Evolutionary conservation across 495 filamentous ascomycete species (phyloP), one percentile per base, ranked within the genome.

Genomic region (Aspergillus indologenus): DNA sequence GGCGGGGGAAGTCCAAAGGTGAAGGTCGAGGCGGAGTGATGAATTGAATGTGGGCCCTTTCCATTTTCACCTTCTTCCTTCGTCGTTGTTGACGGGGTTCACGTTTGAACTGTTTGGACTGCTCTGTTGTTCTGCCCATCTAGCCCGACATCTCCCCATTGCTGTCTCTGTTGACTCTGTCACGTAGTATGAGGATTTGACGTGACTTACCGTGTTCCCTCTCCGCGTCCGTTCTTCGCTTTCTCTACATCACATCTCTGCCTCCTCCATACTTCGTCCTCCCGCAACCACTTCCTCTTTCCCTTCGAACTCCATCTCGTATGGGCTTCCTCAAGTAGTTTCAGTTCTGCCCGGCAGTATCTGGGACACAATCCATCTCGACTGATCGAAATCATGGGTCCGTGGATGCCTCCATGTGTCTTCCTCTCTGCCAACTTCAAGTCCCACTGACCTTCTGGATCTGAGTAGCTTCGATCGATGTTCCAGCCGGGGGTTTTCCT

Each of bases 1-100:
- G 75, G 60, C 70, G 69, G 67, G 40, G 45, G 69, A 67, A 60
- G 71, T 23, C 24, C 24, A 57, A 77, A 66, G 61, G 56, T 72
- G 29, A 74, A 74, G 57, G 63, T 72, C 46, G 72, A 75, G 58
- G 43, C 31, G 22, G 61, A 64, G 44, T 58, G 53, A 43, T 45
- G 43, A 17, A 48, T 19, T 21, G 23, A 40, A 31, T 31, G 3
- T 14, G 34, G 29, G 26, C 26, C 26, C 26, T 29, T 29, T 29
- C 9, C 26, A 3, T 29, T 9, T 9, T 29, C 26, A 9, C 9
- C 26, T 29, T n/a, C n/a, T n/a, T n/a, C n/a, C n/a, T n/a, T n/a
- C n/a, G n/a, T n/a, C n/a, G n/a, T 5, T 42, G 11, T 20, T 53
- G 22, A 52, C 56, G 15, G 34, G 49, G 26, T 31, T 11, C 15